A percentile compares a stretch with the other conserved stretches of the same genome.
phyloP scores from a whole-genome alignment of 148 eudicot genomes.

The Vaccinium corymbosum region DNA sequence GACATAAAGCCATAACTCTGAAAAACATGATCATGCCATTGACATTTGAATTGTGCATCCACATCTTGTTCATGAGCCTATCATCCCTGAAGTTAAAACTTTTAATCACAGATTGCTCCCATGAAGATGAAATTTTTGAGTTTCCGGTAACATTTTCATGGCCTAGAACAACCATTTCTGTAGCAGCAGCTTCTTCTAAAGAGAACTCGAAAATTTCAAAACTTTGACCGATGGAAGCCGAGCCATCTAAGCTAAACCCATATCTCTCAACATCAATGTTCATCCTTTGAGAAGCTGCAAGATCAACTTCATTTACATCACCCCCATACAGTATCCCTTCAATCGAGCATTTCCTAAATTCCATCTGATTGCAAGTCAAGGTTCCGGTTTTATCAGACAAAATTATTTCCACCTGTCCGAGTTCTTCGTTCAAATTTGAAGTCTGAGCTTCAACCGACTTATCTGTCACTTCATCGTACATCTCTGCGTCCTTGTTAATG shows the following conservation, averaged over 20 bases:
- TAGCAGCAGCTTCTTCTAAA: slow-evolving; percentile 17
- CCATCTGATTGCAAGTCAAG: slow-evolving; percentile 46
- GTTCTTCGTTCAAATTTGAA: slow-evolving; percentile 44
- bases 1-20: slow-evolving; percentile 46
- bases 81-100: slow-evolving; percentile 39
- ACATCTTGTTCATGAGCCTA: slow-evolving; percentile 25
- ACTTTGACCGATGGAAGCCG: slow-evolving; percentile 30
- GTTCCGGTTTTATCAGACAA: slow-evolving; percentile 47
- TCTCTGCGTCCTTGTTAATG: slow-evolving; percentile 29
- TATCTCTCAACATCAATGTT: slow-evolving; percentile 32
- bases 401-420: slow-evolving; percentile 45
- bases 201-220: slow-evolving; percentile 34
- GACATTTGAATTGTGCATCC: slow-evolving; percentile 37
- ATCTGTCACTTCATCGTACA: slow-evolving; percentile 32
- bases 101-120: slow-evolving; percentile 12
- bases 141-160: slow-evolving; percentile 13
- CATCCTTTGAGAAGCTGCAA: slow-evolving; percentile 37
- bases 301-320: slow-evolving; percentile 35
- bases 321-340: slow-evolving; percentile 42
- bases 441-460: slow-evolving; percentile 36
- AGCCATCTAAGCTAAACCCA: slow-evolving; percentile 34
- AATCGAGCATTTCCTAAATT: slow-evolving; percentile 40
- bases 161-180: slow-evolving; percentile 22
- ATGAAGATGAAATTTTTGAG: not conserved
- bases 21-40: slow-evolving; percentile 39